Percentiles rank a stretch among this genome's conserved stretches.
Evolutionary conservation across 176 grass and related monocot genomes (phyloP).

Genomic region (Secale cereale): DNA sequence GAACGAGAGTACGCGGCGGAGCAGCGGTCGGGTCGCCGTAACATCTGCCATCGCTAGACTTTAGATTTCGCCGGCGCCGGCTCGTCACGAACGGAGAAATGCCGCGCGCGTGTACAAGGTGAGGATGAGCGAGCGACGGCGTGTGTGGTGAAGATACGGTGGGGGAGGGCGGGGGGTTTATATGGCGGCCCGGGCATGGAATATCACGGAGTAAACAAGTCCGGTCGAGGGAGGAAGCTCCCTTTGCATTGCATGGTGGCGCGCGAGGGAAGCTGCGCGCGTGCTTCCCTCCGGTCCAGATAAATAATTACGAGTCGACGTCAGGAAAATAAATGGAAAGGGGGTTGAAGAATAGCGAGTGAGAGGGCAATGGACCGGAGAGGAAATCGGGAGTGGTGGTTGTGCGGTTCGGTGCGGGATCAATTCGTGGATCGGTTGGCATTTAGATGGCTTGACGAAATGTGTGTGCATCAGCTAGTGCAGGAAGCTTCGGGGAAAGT

Average conservation of each 20-base stretch:
- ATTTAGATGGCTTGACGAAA: background rate
- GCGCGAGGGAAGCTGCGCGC: slow-evolving; percentile 6
- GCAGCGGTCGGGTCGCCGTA: slow-evolving; percentile 20
- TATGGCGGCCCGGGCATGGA: background rate
- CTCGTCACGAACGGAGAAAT: background rate
- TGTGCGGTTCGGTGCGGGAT: background rate
- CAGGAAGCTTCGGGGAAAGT: slow-evolving; percentile 4
- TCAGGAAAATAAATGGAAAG: background rate
- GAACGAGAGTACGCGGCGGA: slow-evolving; percentile 45
- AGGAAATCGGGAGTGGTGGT: background rate
- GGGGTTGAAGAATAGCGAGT: background rate
- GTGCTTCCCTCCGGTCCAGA: background rate
- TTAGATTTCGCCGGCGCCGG: no score
- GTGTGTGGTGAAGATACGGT: background rate
- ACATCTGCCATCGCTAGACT: slow-evolving; percentile 9
- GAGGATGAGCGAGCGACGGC: background rate
- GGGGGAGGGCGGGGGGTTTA: background rate
- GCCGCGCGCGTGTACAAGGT: background rate
- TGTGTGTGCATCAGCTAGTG: background rate
- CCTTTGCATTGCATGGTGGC: background rate
- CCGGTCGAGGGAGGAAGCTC: slow-evolving; percentile 8
- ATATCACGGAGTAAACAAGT: background rate
- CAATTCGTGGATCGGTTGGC: background rate
- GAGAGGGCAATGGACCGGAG: background rate
- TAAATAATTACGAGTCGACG: background rate